Evolutionary conservation across 768 basidiomycete species (phyloP).

Genomic region (Kwoniella dendrophila): DNA sequence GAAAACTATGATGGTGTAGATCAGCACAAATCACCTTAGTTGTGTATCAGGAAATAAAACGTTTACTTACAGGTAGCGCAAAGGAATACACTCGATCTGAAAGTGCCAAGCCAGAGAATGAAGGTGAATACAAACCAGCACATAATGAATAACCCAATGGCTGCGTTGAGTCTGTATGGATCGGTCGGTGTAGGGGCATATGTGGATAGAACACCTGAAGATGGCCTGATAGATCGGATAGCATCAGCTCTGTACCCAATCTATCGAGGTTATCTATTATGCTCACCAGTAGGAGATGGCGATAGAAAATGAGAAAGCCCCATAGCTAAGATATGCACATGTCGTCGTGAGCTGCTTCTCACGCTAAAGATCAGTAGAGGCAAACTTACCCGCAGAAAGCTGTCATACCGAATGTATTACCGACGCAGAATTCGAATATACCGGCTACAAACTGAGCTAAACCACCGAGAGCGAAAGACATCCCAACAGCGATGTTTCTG

Average conservation of each 20-base stretch:
- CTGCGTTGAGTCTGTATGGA: conserved; percentile 13
- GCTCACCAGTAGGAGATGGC: conserved; percentile 19
- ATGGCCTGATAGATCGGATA: conserved; percentile 5
- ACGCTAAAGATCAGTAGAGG: not conserved
- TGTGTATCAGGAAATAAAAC: not conserved
- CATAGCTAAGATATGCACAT: not conserved
- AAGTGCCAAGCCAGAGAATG: conserved; percentile 14
- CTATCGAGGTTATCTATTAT: not conserved
- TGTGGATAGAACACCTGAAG: conserved; percentile 12
- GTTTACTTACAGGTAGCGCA: conserved; percentile 3
- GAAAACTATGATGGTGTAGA: conserved; percentile 4
- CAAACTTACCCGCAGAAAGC: conserved; percentile 19
- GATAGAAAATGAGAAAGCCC: conserved; percentile 15
- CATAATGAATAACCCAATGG: conserved; percentile 15
- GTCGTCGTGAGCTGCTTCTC: not conserved
- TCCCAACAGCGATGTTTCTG: conserved; percentile 21
- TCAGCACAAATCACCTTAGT: not conserved
- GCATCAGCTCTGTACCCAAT: not conserved
- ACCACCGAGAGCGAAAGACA: conserved; percentile 20
- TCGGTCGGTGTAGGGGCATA: conserved; percentile 15
- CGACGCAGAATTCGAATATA: conserved; percentile 25
- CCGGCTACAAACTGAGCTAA: conserved; percentile 20
- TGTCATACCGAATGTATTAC: conserved; percentile 21
- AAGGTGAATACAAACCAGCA: conserved; percentile 24
- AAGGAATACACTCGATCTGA: conserved; percentile 13